phyloP scores from a whole-genome alignment of 1,139 yeast genomes.

The Candida pseudoviswanathii region DNA sequence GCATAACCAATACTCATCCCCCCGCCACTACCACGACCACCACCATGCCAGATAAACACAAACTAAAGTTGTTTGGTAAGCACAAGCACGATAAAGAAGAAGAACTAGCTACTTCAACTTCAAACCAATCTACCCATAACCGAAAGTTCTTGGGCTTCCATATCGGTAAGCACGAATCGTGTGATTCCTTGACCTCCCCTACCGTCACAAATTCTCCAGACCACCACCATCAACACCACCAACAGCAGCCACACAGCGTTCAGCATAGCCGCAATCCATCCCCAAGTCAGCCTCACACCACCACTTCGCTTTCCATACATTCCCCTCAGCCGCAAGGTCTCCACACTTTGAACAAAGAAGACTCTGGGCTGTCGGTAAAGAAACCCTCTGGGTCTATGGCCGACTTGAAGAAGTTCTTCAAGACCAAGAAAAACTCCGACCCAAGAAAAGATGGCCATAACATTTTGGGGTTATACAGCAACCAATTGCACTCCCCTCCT shows the following conservation, averaged over 20 bases:
- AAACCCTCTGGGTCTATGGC: slow-evolving; percentile 41
- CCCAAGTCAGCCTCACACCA: slow-evolving; percentile 10
- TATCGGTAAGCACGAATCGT: slow-evolving; percentile 42
- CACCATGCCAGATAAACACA: slow-evolving; percentile 51
- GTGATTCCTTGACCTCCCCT: slow-evolving; percentile 38
- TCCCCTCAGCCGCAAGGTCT: slow-evolving; percentile 21
- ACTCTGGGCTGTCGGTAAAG: slow-evolving; percentile 32
- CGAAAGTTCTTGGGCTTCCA: slow-evolving; percentile 40
- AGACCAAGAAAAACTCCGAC: slow-evolving; percentile 33
- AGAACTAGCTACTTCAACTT: slow-evolving; percentile 35
- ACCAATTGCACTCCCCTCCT: slow-evolving; percentile 36
- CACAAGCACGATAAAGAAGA: slow-evolving; percentile 28
- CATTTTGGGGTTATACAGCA: slow-evolving; percentile 23
- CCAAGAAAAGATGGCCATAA: slow-evolving; percentile 16
- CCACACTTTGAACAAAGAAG: slow-evolving; percentile 23
- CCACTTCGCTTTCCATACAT: slow-evolving; percentile 4
- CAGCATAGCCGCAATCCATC: slow-evolving; percentile 7
- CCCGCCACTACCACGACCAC: background rate
- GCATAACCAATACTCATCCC: background rate
- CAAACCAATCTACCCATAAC: slow-evolving; percentile 36
- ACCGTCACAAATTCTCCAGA: slow-evolving; percentile 31
- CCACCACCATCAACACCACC: slow-evolving; percentile 21
- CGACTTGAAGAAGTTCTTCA: slow-evolving; percentile 44
- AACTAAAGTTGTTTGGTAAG: slow-evolving; percentile 41
- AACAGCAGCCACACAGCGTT: slow-evolving; percentile 16